Base-by-base conservation (phyloP, 805 yeast species). In the Metschnikowia vanudenii region DNA sequence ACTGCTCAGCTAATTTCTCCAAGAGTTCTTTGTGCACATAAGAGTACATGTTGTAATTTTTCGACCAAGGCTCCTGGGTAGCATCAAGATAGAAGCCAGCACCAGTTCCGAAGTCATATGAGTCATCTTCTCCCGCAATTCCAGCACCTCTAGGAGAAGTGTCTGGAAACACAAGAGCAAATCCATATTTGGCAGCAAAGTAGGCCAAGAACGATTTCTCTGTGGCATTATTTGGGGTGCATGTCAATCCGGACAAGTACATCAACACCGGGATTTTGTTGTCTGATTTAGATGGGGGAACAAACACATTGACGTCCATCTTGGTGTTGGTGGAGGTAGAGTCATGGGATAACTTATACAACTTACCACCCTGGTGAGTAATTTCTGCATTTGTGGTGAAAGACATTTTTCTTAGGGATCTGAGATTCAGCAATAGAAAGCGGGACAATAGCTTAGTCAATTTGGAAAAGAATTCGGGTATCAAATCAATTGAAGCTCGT, bases 31-130 rank as follows among this genome's bases (percentile, higher is more conserved):
- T 65, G 56, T 82, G 83, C 22, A 92, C 80, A 60, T 92, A 92
- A 3, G 85, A 75, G 68, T 85, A 88, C 98, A 94, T 94, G 47
- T 81, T 79, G 73, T 89, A 92, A 70, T 91, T 77, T 37, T 73
- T 66, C 40, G 65, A 63, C 84, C 84, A 92, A 20, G 89, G 89
- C 32, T 75, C 82, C 47, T 77, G 71, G 11, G 88, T 82, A 11
- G 98, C 88, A 67, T 94, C 85, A 41, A 94, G 78, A 61, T 94
- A 92, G 71, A 92, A 94, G 0, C 97, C 96, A 29, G 99, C 99
- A 34, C 96, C 96, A 1, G 90, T 74, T 19, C 99, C 99, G 61
- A 92, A 88, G 63, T 90, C 97, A 82, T 85, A 94, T 14, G 80
- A 65, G 49, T 85, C 95, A 58, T 82, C 82, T 62, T 85, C 94